A percentile compares a stretch with the other conserved stretches of the same genome.
Conservation (phyloP, 441 rosid genomes). For the Pelargonium australe region DNA sequence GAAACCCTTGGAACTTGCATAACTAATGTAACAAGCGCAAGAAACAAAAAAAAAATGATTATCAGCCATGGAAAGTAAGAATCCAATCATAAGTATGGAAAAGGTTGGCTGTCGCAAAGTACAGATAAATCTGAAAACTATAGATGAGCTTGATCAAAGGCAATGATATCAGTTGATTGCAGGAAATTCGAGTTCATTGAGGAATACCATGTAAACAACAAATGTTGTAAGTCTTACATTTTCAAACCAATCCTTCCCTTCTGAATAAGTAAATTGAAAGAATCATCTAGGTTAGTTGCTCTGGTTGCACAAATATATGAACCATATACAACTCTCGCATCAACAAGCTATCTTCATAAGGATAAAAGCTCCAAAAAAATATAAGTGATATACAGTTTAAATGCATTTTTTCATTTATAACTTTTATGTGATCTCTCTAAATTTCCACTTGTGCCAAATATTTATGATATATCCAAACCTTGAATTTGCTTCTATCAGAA, state of each 20-base stretch:
- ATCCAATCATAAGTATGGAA: not conserved
- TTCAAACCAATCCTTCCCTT: not conserved
- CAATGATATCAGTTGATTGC: not conserved
- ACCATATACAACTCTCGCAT: too few relatives aligned
- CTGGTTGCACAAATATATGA: not conserved
- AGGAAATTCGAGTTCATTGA: not conserved
- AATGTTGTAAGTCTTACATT: not conserved
- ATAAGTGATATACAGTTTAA: too few relatives aligned
- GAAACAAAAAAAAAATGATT: too few relatives aligned
- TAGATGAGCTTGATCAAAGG: not conserved
- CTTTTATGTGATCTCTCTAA: too few relatives aligned
- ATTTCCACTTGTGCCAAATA: not conserved
- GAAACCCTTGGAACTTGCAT: not conserved
- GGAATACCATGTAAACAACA: not conserved
- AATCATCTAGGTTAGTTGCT: not conserved
- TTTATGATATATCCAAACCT: conserved; percentile 37
- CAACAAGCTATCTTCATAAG: too few relatives aligned
- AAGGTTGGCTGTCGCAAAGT: not conserved
- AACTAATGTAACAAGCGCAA: not conserved
- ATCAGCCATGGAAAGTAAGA: not conserved
- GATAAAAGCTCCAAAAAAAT: too few relatives aligned
- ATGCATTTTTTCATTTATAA: too few relatives aligned
- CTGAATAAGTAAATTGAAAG: not conserved
- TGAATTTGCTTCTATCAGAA: conserved; percentile 91
- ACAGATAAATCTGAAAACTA: not conserved